A percentile compares a stretch with the other conserved stretches of the same genome.
phyloP scores from a whole-genome alignment of 768 basidiomycete species.

The Rhizopogon sp. region DNA sequence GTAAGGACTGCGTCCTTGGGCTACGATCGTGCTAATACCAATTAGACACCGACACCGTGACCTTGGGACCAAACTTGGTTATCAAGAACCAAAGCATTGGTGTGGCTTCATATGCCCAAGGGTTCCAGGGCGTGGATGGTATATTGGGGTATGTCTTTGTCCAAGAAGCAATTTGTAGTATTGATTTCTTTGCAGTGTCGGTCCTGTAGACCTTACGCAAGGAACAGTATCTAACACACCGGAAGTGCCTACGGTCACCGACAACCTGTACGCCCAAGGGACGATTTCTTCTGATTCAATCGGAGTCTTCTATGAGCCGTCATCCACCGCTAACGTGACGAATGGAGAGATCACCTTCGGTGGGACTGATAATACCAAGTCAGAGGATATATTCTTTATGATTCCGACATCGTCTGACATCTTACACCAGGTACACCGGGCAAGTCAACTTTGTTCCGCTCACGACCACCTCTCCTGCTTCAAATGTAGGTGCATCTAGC shows the following conservation, averaged over 20 bases:
- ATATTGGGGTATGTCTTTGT: conserved; percentile 38
- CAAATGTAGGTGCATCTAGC: conserved; percentile 13
- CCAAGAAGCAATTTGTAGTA: background rate
- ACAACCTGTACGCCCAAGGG: conserved; percentile 48
- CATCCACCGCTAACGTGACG: conserved; percentile 26
- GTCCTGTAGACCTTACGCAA: conserved; percentile 45
- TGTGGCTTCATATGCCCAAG: conserved; percentile 37
- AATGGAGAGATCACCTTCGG: conserved; percentile 59
- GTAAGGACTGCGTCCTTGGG: conserved; percentile 17
- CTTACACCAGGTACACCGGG: conserved; percentile 23
- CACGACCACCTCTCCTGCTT: conserved; percentile 43
- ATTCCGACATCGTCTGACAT: background rate
- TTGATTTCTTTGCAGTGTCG: conserved; percentile 30
- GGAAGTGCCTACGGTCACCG: conserved; percentile 50
- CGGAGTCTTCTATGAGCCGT: conserved; percentile 50
- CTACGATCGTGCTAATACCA: background rate
- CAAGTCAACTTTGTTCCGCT: conserved; percentile 34
- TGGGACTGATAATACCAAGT: conserved; percentile 43
- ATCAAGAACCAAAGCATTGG: conserved; percentile 46
- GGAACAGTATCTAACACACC: conserved; percentile 36
- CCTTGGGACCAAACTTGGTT: conserved; percentile 33
- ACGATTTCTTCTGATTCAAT: conserved; percentile 40
- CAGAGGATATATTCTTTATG: background rate
- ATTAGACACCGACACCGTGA: conserved; percentile 45
- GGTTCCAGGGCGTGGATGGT: conserved; percentile 46